Evolutionary conservation across 108 stramenopile genomes (phyloP), one percentile per base, ranked within the genome.

Genomic region (Asterionellopsis glacialis): DNA sequence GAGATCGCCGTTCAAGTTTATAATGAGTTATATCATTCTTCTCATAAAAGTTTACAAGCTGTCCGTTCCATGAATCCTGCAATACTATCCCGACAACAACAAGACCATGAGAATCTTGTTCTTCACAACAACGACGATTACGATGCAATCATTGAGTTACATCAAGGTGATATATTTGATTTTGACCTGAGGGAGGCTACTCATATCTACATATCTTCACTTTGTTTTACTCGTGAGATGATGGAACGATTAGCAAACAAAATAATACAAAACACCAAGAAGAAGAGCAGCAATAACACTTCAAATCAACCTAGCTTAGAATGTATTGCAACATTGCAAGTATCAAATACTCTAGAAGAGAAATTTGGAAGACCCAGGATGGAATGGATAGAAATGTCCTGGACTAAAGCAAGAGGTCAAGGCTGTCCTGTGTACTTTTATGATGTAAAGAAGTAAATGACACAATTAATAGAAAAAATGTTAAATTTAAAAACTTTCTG

Each of bases 341-440:
- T 54, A 39, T 59, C 80, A 62, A 59, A 18, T 39, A 14, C 24
- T 45, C 33, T 33, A 7, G 33, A 33, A 7, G 33, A 33, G 33
- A 33, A 33, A 33, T 74, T 65, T 53, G 73, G 41, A 57, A 63
- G 67, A 26, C 77, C 81, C 0, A 66, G 28, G 48, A 62, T 72
- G 45, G 65, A 72, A 45, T 82, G 63, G 41, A 52, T 85, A 44
- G 76, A 85, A 70, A 82, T 85, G 84, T 67, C 71, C 0, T 85
- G 84, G 84, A 80, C 75, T 44, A 67, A 60, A 45, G 72, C 74
- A 15, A 33, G 33, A 33, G 33, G 33, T 33, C 67, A 64, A 40
- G 83, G 83, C n/a, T 67, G 63, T 38, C 72, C 75, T 22, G 83
- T 85, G 0, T 85, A 79, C 45, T 69, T 85, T 18, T 85, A 85